A percentile compares a stretch with the other conserved stretches of the same genome.
phyloP scores from a whole-genome alignment of 257 asterid genomes.

The Vinca minor region DNA sequence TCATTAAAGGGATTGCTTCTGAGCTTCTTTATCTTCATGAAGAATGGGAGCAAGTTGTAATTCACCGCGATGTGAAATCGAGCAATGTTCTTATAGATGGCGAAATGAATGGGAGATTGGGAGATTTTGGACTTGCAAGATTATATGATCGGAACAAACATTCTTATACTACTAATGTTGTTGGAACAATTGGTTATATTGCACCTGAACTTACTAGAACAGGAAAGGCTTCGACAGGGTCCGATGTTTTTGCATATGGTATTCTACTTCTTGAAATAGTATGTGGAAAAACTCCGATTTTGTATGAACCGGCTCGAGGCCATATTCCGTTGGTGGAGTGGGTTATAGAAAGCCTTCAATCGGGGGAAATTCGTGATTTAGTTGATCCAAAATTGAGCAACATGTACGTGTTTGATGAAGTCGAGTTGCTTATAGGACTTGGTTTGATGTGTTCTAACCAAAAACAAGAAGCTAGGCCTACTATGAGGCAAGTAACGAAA shows the following conservation, averaged over 20 bases:
- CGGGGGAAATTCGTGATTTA: slow-evolving; percentile 36
- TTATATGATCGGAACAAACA: slow-evolving; percentile 44
- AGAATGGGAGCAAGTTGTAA: slow-evolving; percentile 77
- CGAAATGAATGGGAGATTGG: slow-evolving; percentile 51
- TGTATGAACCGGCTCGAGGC: slow-evolving; percentile 25
- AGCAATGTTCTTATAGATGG: slow-evolving; percentile 61
- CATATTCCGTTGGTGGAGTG: slow-evolving; percentile 50
- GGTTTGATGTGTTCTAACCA: slow-evolving; percentile 71
- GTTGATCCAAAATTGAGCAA: slow-evolving; percentile 37
- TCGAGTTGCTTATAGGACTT: slow-evolving; percentile 51
- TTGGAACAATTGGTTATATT: slow-evolving; percentile 76
- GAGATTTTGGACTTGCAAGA: slow-evolving; percentile 79
- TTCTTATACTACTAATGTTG: slow-evolving; percentile 58
- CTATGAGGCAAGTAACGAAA: slow-evolving; percentile 26
- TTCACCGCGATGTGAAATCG: slow-evolving; percentile 69
- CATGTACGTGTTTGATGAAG: slow-evolving; percentile 30
- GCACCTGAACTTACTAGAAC: slow-evolving; percentile 62
- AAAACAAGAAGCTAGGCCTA: slow-evolving; percentile 38
- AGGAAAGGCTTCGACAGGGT: slow-evolving; percentile 55
- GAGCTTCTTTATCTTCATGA: slow-evolving; percentile 69
- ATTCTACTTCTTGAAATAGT: slow-evolving; percentile 66
- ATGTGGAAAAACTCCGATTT: slow-evolving; percentile 50
- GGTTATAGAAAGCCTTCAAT: slow-evolving; percentile 44
- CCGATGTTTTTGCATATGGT: slow-evolving; percentile 62
- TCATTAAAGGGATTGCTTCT: slow-evolving; percentile 55